Base-by-base conservation (phyloP, 2,329 filamentous ascomycete species). In the Cercospora berteroae region DNA sequence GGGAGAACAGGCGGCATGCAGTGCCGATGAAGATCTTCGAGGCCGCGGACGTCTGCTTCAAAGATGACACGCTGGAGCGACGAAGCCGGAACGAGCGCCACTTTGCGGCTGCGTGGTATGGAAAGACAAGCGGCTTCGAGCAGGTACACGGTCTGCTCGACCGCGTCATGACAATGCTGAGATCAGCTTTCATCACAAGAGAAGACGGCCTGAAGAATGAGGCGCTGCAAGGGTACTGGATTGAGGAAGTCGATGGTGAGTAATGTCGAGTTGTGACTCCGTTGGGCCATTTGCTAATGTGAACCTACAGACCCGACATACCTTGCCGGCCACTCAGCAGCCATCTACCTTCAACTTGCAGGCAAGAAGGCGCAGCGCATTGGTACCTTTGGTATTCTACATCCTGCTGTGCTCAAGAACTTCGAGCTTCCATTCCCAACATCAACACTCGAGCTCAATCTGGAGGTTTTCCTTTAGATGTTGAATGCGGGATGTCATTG, bases 81-180 rank as follows among this genome's bases (percentile, higher is more conserved):
- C 93, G 93, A 83, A 91, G 89, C 73, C 88, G 93, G 73, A 99
- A 99, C 79, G 92, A 97, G 84, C 86, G 94, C 65, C 94, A 96
- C 82, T 98, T 97, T 79, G 93, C 92, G n/a, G 95, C 94, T 9
- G 94, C 93, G 1, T 97, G 91, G 87, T 97, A 94, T 81, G 94
- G 94, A 77, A 97, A 95, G 85, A 92, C 89, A 3, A 93, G 90
- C 74, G 95, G 96, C 50, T 99, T 99, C 80, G 95, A 99, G 81
- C 84, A 96, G 71, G 93, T 99, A 3, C 96, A 99, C 81, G 95
- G 95, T 66, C 85, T 99, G 72, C 83, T 99, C 52, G 95, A 99
- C 80, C 90, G 95, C 63, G 82, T 98, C 70, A 90, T 99, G 86
- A 83, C 92, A 69, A 98, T 98, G 94, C 87, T 99, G 69, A 90